These are phyloP conservation scores for Ganoderma meredithae DNA, from an alignment of 1,284 basidiomycete genomes.

Conservation along the genomic window DNA sequence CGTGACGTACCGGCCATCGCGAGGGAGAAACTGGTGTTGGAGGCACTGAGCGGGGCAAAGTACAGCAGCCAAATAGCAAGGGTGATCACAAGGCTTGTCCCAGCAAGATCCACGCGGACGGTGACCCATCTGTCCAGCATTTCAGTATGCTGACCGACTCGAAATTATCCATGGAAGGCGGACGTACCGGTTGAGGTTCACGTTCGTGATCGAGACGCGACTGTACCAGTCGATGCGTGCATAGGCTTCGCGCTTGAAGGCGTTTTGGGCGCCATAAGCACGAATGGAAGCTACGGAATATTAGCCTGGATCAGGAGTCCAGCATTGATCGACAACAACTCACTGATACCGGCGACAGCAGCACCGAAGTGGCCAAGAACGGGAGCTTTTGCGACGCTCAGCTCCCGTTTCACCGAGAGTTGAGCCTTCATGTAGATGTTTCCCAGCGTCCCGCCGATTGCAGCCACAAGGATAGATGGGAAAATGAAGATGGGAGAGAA, in stretches of 20 bases:
- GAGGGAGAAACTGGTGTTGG: conserved; percentile 57
- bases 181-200: conserved; percentile 56
- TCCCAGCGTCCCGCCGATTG: conserved; percentile 53
- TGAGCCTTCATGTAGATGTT: conserved; percentile 73
- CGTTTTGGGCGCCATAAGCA: conserved; percentile 61
- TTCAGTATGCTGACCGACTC: not conserved
- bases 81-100: conserved; percentile 55
- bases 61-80: conserved; percentile 64
- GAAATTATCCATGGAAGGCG: not conserved
- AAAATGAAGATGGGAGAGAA: conserved; percentile 52
- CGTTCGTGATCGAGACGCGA: conserved; percentile 54
- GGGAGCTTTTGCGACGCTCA: conserved; percentile 71
- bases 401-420: conserved; percentile 78
- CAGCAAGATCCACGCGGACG: conserved; percentile 51
- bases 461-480: conserved; percentile 49
- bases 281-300: conserved; percentile 60
- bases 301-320: not conserved
- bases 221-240: conserved; percentile 57
- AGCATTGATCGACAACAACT: conserved; percentile 29
- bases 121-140: conserved; percentile 28
- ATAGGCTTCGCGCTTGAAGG: conserved; percentile 54
- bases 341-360: conserved; percentile 70
- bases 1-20: conserved; percentile 51
- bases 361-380: conserved; percentile 76
- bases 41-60: conserved; percentile 47